These are phyloP conservation scores for Xylona heveae DNA, from an alignment of 495 filamentous ascomycete genomes.

Conservation along the genomic window DNA sequence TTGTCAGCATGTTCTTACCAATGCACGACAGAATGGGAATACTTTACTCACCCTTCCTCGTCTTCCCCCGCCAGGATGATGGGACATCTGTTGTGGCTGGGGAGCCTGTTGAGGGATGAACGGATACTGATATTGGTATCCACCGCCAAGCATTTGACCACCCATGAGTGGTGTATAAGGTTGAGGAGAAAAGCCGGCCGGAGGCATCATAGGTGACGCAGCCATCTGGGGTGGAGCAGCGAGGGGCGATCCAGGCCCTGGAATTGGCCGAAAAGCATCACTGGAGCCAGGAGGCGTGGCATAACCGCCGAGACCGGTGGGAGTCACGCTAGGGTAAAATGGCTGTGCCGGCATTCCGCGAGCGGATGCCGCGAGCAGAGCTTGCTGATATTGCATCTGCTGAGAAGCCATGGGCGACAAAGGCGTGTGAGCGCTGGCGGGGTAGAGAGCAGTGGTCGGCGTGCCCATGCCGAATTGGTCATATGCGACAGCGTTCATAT, in stretches of 20 bases:
- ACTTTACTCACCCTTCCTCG: constrained; percentile 5
- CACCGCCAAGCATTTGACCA: constrained; percentile 1
- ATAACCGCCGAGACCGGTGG: constrained; percentile 20
- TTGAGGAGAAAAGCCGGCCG: constrained; percentile 3
- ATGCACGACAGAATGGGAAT: no score
- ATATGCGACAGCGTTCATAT: constrained; percentile 19
- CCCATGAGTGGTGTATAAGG: constrained; percentile 3
- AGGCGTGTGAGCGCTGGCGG: constrained; percentile 18
- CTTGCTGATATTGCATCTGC: constrained; percentile 26
- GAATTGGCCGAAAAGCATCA: constrained; percentile 21
- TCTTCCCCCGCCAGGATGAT: constrained; percentile 1
- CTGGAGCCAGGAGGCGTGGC: constrained; percentile 17
- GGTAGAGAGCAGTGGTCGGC: constrained; percentile 15
- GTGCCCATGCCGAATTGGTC: constrained; percentile 20
- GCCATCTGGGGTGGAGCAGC: constrained; percentile 20
- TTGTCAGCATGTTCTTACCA: no score
- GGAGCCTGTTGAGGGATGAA: constrained; percentile 3
- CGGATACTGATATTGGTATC: neutral
- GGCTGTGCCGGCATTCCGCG: constrained; percentile 22
- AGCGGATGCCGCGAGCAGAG: constrained; percentile 20
- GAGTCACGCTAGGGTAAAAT: constrained; percentile 19
- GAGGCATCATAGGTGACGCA: constrained; percentile 2
- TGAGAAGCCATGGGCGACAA: constrained; percentile 18
- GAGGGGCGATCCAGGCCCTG: constrained; percentile 10
- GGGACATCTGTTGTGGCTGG: neutral